phyloP scores from a whole-genome alignment of 163 green algal species.

The Chloromonas sp. region DNA sequence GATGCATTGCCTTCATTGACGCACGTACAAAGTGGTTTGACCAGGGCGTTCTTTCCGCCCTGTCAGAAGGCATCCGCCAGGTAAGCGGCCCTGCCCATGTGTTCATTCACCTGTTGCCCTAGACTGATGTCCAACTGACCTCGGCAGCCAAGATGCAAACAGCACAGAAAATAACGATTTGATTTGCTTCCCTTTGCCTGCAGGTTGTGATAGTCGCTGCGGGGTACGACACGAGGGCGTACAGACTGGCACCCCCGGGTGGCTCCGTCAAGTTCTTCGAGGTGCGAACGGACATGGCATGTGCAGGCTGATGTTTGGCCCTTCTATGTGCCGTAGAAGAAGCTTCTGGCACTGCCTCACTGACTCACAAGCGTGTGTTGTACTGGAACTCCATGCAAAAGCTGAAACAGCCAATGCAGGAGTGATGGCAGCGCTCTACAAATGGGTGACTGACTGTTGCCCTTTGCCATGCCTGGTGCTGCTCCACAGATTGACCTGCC shows the following conservation, averaged over 20 bases:
- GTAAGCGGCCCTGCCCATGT: slow-evolving; percentile 11
- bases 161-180: no score
- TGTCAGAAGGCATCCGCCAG: slow-evolving; percentile 46
- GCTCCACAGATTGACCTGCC: slow-evolving; percentile 56
- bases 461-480: no score
- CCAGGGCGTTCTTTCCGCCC: slow-evolving; percentile 29
- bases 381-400: no score
- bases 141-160: no score
- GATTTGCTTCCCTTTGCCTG: background rate
- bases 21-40: slow-evolving; percentile 71
- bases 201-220: slow-evolving; percentile 66
- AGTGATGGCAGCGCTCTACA: no score
- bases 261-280: slow-evolving; percentile 39
- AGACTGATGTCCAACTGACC: no score
- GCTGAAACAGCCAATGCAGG: no score
- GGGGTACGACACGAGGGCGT: slow-evolving; percentile 65
- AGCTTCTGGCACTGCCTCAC: no score
- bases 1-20: slow-evolving; percentile 57
- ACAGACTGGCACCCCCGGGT: slow-evolving; percentile 42
- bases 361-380: no score
- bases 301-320: slow-evolving; percentile 13
- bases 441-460: no score
- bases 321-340: background rate
- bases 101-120: no score
- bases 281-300: background rate